A percentile compares a stretch with the other conserved stretches of the same genome.
phyloP scores from a whole-genome alignment of 768 basidiomycete genomes.

The Cyathus striatus region DNA sequence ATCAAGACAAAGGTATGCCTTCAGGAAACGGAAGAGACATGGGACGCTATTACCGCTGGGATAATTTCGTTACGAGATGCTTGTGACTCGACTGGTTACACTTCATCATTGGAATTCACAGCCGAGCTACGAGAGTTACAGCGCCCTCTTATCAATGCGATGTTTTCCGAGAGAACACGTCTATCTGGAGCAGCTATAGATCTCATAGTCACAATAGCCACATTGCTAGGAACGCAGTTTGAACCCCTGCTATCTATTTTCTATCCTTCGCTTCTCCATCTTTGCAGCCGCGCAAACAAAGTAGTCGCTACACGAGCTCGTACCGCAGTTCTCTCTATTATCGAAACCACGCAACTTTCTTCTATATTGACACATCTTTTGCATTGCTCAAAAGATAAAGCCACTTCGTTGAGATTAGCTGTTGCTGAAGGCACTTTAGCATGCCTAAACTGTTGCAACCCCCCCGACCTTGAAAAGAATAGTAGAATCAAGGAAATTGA shows the following conservation, averaged over 20 bases:
- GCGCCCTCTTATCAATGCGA: conserved; percentile 49
- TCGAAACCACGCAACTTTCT: conserved; percentile 66
- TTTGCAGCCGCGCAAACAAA: conserved; percentile 77
- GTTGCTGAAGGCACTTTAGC: conserved; percentile 62
- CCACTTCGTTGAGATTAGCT: conserved; percentile 53
- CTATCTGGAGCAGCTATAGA: conserved; percentile 67
- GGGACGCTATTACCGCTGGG: conserved; percentile 61
- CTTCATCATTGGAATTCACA: conserved; percentile 44
- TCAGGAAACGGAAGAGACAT: conserved; percentile 73
- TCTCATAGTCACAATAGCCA: conserved; percentile 48
- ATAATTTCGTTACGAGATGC: conserved; percentile 41
- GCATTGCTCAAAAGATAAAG: conserved; percentile 64
- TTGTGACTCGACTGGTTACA: conserved; percentile 47
- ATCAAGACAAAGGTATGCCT: conserved; percentile 31
- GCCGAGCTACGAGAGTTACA: conserved; percentile 44
- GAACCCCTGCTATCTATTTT: conserved; percentile 64
- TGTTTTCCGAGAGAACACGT: conserved; percentile 70
- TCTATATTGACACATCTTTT: conserved; percentile 56
- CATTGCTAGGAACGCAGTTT: conserved; percentile 54
- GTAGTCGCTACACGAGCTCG: conserved; percentile 66
- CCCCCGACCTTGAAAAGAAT: conserved; percentile 74
- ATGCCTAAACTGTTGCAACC: conserved; percentile 72
- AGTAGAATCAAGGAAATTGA: conserved; percentile 62
- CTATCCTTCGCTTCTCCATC: conserved; percentile 58
- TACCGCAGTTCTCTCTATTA: conserved; percentile 50